phyloP scores from a whole-genome alignment of 2,329 filamentous ascomycete species.

The Teratosphaeria zuluensis region DNA sequence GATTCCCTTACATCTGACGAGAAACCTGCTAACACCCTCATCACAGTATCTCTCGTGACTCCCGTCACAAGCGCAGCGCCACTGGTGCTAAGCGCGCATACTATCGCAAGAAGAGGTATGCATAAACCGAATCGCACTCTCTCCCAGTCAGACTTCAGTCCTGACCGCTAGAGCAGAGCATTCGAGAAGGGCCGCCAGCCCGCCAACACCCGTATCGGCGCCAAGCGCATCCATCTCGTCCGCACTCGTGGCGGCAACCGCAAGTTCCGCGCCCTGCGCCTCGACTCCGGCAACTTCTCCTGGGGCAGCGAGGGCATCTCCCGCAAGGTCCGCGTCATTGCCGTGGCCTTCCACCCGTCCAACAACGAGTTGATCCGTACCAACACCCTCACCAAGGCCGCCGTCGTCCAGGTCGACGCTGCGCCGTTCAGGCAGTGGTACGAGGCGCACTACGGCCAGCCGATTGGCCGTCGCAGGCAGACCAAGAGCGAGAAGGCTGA shows the following conservation, averaged over 20 bases:
- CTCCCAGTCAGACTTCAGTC: slow-evolving; percentile 47
- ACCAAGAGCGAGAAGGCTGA: slow-evolving; percentile 52
- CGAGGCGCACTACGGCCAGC: slow-evolving; percentile 96
- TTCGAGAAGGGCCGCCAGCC: slow-evolving; percentile 99
- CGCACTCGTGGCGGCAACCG: slow-evolving; percentile 97
- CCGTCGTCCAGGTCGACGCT: slow-evolving; percentile 97
- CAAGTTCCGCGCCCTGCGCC: slow-evolving; percentile 98
- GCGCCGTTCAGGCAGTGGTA: slow-evolving; percentile 99
- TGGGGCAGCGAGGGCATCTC: slow-evolving; percentile 97
- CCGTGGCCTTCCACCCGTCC: slow-evolving; percentile 96
- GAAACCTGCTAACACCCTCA: slow-evolving; percentile 26
- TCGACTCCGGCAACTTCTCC: slow-evolving; percentile 98
- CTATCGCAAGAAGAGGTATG: slow-evolving; percentile 51
- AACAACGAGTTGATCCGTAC: slow-evolving; percentile 99
- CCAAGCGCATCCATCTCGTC: slow-evolving; percentile 93
- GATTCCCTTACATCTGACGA: slow-evolving; percentile 10
- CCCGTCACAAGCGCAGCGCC: slow-evolving; percentile 98
- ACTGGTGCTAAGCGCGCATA: slow-evolving; percentile 79
- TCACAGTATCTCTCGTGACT: slow-evolving; percentile 93
- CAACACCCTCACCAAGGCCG: slow-evolving; percentile 98
- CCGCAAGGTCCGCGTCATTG: slow-evolving; percentile 99
- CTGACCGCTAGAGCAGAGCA: slow-evolving; percentile 69
- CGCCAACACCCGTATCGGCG: slow-evolving; percentile 97
- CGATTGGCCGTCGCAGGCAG: slow-evolving; percentile 84
- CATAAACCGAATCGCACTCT: slow-evolving; percentile 46